Conservation (phyloP, 164 flowering plant species). For the Aristolochia fimbriata region DNA sequence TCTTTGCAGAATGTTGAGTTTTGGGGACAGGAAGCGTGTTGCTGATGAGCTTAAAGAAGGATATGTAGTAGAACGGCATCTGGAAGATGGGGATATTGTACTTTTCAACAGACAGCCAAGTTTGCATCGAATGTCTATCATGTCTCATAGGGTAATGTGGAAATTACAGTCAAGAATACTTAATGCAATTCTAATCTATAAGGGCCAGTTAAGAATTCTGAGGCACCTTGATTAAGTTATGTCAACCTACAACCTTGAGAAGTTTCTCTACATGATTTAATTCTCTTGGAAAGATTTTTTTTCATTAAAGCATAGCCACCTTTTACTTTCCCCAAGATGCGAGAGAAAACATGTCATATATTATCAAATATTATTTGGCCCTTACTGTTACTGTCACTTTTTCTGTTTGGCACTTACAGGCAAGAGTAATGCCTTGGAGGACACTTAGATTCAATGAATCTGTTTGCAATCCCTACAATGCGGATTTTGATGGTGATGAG, state of each 20-base stretch:
- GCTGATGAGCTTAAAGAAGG: slow-evolving; percentile 80
- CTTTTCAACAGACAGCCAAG: slow-evolving; percentile 97
- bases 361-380: not conserved
- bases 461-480: slow-evolving; percentile 97
- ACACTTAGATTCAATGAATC: slow-evolving; percentile 96
- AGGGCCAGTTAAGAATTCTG: no score
- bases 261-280: no score
- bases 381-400: not conserved
- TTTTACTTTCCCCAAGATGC: no score
- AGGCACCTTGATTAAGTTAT: no score
- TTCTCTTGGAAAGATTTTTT: no score
- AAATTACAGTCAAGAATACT: no score
- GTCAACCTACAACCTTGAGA: no score
- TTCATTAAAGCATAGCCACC: no score
- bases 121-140: slow-evolving; percentile 97
- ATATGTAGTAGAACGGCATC: slow-evolving; percentile 70
- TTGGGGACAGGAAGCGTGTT: slow-evolving; percentile 34
- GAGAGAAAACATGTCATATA: no score
- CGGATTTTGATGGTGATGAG: slow-evolving; percentile 99
- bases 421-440: slow-evolving; percentile 94
- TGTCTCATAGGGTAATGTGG: slow-evolving; percentile 76
- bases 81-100: slow-evolving; percentile 91
- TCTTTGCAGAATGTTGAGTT: slow-evolving; percentile 43
- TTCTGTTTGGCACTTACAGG: slow-evolving; percentile 32
- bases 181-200: no score